Evolutionary conservation across 2,329 filamentous ascomycete genomes (phyloP), one percentile per base, ranked within the genome.

Genomic region (Penicillium concentricum): DNA sequence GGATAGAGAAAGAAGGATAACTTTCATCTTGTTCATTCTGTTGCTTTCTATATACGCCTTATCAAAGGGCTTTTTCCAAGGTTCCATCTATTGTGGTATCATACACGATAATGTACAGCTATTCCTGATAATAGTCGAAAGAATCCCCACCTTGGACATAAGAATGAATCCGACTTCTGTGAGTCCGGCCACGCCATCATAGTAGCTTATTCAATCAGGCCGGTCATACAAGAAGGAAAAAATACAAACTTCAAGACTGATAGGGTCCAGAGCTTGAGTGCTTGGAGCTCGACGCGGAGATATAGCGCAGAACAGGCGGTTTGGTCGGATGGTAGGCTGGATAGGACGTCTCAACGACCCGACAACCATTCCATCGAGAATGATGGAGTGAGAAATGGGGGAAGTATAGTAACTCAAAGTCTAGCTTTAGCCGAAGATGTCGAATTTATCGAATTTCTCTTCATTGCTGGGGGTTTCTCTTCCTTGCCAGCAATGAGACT

Each of bases 401-500:
- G 16, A n/a, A 20, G 15, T 7, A 35, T 26, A 26, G 9, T 6
- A 18, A 44, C 20, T 18, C 20, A 20, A 46, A 24, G 28, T 35
- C 49, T 20, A 20, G 24, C 24, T 32, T 32, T 35, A 51, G n/a
- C 16, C 7, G 18, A 15, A 9, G 9, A 28, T 28, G 5, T 38
- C 32, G 37, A 41, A 39, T 24, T 39, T n/a, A 6, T 34, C 57
- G 5, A 42, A 42, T 52, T 42, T 56, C 39, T 50, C 57, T n/a
- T 58, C 57, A 13, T 32, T 32, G 30, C 12, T 35, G 15, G 15
- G 32, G 6, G 12, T 56, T 59, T 43, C n/a, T 50, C 30, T 42
- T 70, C 67, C 48, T 72, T 74, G 16, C 74, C 74, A 46, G 69
- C 67, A 55, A 76, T 64, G 18, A 76, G 54, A 34, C 67, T 70